These are phyloP conservation scores for Peribolospora baueri DNA, from an alignment of 768 basidiomycete genomes.

Conservation along the genomic window DNA sequence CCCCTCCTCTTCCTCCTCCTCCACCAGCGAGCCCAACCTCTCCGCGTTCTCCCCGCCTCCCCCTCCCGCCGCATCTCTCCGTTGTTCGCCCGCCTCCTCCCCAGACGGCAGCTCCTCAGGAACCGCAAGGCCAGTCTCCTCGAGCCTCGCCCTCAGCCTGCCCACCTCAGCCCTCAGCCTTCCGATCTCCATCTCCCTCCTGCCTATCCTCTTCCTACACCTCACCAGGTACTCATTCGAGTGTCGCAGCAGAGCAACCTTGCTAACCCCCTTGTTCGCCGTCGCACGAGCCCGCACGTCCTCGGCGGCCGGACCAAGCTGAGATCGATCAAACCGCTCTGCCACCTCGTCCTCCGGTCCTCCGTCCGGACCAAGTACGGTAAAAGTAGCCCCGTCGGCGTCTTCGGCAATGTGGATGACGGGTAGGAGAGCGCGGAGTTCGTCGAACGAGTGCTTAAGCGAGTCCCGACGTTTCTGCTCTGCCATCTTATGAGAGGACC, in stretches of 20 bases:
- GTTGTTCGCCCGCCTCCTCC: no score
- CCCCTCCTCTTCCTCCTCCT: no score
- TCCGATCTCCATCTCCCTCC: conserved; percentile 8
- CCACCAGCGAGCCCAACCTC: no score
- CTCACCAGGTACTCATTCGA: conserved; percentile 15
- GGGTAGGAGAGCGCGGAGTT: conserved; percentile 40
- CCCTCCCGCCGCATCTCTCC: no score
- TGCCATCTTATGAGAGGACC: conserved; percentile 52
- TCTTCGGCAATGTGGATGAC: conserved; percentile 6
- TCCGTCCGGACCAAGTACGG: background rate
- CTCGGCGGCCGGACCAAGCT: conserved; percentile 14
- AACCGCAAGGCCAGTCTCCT: no score
- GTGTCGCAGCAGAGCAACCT: conserved; percentile 14
- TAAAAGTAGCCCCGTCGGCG: conserved; percentile 6
- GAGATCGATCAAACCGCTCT: conserved; percentile 12
- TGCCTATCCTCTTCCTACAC: conserved; percentile 10
- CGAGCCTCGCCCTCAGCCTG: no score
- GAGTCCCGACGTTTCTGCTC: conserved; percentile 95
- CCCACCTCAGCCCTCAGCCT: conserved; percentile 7
- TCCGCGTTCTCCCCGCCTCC: no score
- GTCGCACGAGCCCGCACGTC: conserved; percentile 8
- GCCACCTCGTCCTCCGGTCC: conserved; percentile 3
- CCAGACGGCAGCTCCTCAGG: no score
- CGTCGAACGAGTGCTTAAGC: conserved; percentile 61
- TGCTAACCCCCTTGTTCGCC: conserved; percentile 16